Evolutionary conservation across 441 rosid genomes (phyloP).

Genomic region (Bruguiera hainesii): DNA sequence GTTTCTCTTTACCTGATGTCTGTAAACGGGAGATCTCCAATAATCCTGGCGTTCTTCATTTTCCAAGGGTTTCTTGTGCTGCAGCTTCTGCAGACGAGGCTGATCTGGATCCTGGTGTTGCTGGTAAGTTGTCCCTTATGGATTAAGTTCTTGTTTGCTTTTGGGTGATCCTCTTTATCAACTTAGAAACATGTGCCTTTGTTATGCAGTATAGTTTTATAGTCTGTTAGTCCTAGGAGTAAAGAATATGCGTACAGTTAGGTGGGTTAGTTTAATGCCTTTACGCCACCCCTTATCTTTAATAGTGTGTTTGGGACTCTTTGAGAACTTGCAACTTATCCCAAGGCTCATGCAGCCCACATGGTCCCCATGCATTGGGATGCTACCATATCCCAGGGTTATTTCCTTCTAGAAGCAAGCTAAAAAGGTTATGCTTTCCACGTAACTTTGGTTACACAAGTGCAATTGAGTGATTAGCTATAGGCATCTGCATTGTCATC

Average conservation of each 20-base stretch:
- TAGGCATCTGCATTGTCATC: not conserved
- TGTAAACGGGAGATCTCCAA: slow-evolving; percentile 53
- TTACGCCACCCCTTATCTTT: not conserved
- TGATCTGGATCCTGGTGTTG: slow-evolving; percentile 78
- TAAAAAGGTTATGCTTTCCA: not conserved
- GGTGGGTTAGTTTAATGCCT: not conserved
- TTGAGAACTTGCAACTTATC: too few species aligned
- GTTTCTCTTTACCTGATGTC: slow-evolving; percentile 67
- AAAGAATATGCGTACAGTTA: not conserved
- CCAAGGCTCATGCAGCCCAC: not conserved
- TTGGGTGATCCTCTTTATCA: not conserved
- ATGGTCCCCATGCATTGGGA: slow-evolving; percentile 4
- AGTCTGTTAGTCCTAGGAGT: not conserved
- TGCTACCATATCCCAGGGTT: not conserved
- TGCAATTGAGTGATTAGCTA: not conserved
- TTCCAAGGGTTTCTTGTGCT: slow-evolving; percentile 91
- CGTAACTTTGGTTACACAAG: not conserved
- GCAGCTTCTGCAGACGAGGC: slow-evolving; percentile 90
- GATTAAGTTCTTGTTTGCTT: not conserved
- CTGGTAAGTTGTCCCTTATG: slow-evolving; percentile 41
- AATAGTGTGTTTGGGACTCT: not conserved
- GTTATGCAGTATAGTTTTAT: not conserved
- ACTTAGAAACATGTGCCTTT: slow-evolving; percentile 1
- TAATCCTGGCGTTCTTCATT: slow-evolving; percentile 62
- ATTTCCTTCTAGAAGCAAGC: not conserved